Base-by-base conservation (phyloP, 164 flowering plant species). In the Echeveria elegans region DNA sequence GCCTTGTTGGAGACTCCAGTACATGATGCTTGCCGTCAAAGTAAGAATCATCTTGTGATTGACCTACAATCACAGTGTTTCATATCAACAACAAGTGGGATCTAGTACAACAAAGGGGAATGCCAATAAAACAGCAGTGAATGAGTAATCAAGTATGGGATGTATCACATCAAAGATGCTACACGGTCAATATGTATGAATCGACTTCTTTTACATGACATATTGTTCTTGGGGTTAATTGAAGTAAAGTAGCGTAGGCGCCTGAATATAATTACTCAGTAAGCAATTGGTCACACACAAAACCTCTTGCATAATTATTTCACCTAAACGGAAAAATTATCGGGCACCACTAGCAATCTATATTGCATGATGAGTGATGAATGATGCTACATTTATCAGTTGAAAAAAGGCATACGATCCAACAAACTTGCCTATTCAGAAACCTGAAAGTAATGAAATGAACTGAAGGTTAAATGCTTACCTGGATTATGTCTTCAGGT, bases 401-500 rank as follows among this genome's bases (percentile, higher is more conserved):
- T n/a, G n/a, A n/a, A n/a, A n/a, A n/a, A n/a, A n/a, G n/a, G n/a
- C n/a, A n/a, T n/a, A n/a, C n/a, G n/a, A n/a, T n/a, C n/a, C n/a
- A n/a, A 56, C 31, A 52, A 52, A 21, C 58, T 52, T 28, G 18
- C 30, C 19, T 56, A 56, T 28, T 11, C 5, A n/a, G 65, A 32
- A 65, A 5, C 26, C 29, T 37, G 14, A 18, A 11, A 41, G 4
- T 10, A 65, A 65, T 9, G 12, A 43, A 65, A 65, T 65, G 32
- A 23, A 7, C 41, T 19, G 9, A 41, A 6, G 38, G 31, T 15
- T 21, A 28, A 29, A n/a, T n/a, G n/a, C 34, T 43, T 41, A 65
- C 68, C 19, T 63, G 45, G 29, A 63, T 63, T 19, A 65, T 65
- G 56, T 43, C 68, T 65, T 65, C 68, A 18, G 66, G 66, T n/a